phyloP scores from a whole-genome alignment of 2,329 filamentous ascomycete species.

The Penicillium sp. region DNA sequence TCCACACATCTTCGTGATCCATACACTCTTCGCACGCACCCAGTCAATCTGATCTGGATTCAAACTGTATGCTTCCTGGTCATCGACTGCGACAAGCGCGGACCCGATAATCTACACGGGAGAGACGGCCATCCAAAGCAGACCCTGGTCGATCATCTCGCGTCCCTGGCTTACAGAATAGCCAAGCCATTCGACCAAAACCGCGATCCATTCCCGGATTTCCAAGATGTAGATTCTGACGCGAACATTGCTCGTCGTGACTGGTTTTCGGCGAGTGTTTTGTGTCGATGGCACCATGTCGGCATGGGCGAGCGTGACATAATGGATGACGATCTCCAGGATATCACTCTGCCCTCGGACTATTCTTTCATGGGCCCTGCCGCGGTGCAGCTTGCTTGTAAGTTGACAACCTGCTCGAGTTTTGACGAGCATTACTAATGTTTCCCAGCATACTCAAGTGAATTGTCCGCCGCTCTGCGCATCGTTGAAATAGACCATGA shows the following conservation, averaged over 20 bases:
- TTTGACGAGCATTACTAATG: not conserved
- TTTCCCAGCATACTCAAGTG: conserved; percentile 12
- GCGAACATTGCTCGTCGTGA: conserved; percentile 37
- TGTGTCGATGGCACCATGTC: conserved; percentile 40
- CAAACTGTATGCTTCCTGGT: conserved; percentile 40
- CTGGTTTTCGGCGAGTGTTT: conserved; percentile 37
- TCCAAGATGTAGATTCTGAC: conserved; percentile 38
- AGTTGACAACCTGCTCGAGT: conserved; percentile 17
- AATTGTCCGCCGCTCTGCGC: conserved; percentile 11
- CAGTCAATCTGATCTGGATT: conserved; percentile 39
- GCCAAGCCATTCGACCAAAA: conserved; percentile 37
- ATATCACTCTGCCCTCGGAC: conserved; percentile 38
- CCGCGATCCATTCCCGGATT: conserved; percentile 30
- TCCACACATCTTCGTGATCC: conserved; percentile 36
- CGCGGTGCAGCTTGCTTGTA: conserved; percentile 36
- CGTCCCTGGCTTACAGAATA: conserved; percentile 35
- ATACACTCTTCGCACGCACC: conserved; percentile 28
- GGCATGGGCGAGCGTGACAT: conserved; percentile 38
- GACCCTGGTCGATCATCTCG: conserved; percentile 36
- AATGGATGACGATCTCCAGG: conserved; percentile 28
- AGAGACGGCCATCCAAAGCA: conserved; percentile 40
- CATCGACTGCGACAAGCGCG: conserved; percentile 40
- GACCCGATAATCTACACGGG: conserved; percentile 38
- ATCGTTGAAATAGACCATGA: conserved; percentile 14
- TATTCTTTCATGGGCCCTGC: conserved; percentile 34